phyloP scores from a whole-genome alignment of 441 rosid species.

The Bruguiera hainesii region DNA sequence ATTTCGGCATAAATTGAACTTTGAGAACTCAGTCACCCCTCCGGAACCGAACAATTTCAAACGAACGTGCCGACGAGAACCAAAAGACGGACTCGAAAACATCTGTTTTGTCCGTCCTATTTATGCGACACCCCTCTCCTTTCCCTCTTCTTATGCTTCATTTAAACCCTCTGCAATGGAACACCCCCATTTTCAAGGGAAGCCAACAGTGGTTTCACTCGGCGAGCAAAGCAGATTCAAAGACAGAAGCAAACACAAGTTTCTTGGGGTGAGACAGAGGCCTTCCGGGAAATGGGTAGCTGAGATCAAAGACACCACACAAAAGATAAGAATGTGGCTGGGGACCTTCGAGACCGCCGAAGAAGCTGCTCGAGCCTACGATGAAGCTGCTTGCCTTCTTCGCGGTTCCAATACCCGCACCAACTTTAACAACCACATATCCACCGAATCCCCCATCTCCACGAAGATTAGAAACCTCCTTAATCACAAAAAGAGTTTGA shows the following conservation, averaged over 20 bases:
- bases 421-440: constrained; percentile 52
- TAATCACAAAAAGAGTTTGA: constrained; percentile 50
- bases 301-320: constrained; percentile 88
- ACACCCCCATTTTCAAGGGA: constrained; percentile 37
- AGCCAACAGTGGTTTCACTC: constrained; percentile 24
- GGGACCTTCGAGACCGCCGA: constrained; percentile 83
- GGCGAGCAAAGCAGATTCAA: constrained; percentile 31
- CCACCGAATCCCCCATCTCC: constrained; percentile 56
- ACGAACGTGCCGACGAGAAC: constrained; percentile 32
- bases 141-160: constrained; percentile 1
- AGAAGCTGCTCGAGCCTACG: constrained; percentile 87
- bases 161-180: constrained; percentile 30
- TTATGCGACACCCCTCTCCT: constrained; percentile 13
- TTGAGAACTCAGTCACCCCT: constrained; percentile 30
- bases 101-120: background rate
- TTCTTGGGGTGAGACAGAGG: constrained; percentile 83
- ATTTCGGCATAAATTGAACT: constrained; percentile 4
- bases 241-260: constrained; percentile 46
- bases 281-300: constrained; percentile 96
- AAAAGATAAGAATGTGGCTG: constrained; percentile 90
- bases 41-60: constrained; percentile 13
- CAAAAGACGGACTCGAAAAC: constrained; percentile 21
- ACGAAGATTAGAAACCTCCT: constrained; percentile 66
- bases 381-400: constrained; percentile 82
- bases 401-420: constrained; percentile 82